Percentiles rank a stretch among this genome's conserved stretches.
Evolutionary conservation across 2,329 filamentous ascomycete species (phyloP).

Genomic region (Nigrograna mackinnonii): DNA sequence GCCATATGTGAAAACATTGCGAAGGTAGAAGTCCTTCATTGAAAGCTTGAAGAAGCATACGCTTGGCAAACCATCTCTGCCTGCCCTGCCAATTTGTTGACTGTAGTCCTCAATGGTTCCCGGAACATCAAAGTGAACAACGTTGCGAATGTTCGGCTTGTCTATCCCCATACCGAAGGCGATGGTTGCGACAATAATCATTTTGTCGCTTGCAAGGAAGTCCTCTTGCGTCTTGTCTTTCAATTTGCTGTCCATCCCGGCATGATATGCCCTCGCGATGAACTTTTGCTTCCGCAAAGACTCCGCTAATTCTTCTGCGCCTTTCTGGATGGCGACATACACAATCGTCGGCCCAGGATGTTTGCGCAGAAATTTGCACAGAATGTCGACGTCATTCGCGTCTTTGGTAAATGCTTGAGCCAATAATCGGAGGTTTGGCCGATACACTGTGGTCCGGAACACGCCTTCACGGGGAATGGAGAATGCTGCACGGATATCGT

Average conservation of each 20-base stretch:
- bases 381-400: slow-evolving; percentile 76
- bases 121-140: slow-evolving; percentile 88
- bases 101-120: slow-evolving; percentile 97
- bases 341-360: slow-evolving; percentile 62
- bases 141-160: slow-evolving; percentile 92
- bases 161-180: slow-evolving; percentile 99
- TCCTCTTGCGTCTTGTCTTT: slow-evolving; percentile 72
- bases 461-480: slow-evolving; percentile 69
- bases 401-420: slow-evolving; percentile 62
- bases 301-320: slow-evolving; percentile 65
- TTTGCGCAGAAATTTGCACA: slow-evolving; percentile 53
- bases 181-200: slow-evolving; percentile 95
- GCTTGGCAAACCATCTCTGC: slow-evolving; percentile 76
- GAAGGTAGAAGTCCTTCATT: slow-evolving; percentile 60
- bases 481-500: slow-evolving; percentile 85
- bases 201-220: slow-evolving; percentile 77
- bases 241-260: slow-evolving; percentile 67
- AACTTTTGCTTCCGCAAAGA: slow-evolving; percentile 68
- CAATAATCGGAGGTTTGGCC: slow-evolving; percentile 62
- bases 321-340: slow-evolving; percentile 63
- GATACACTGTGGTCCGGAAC: slow-evolving; percentile 63
- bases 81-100: slow-evolving; percentile 92
- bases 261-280: slow-evolving; percentile 81
- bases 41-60: slow-evolving; percentile 63
- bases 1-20: slow-evolving; percentile 63